Conservation (phyloP, 1,139 yeast genomes). For the Debaryomyces subglobosus region DNA sequence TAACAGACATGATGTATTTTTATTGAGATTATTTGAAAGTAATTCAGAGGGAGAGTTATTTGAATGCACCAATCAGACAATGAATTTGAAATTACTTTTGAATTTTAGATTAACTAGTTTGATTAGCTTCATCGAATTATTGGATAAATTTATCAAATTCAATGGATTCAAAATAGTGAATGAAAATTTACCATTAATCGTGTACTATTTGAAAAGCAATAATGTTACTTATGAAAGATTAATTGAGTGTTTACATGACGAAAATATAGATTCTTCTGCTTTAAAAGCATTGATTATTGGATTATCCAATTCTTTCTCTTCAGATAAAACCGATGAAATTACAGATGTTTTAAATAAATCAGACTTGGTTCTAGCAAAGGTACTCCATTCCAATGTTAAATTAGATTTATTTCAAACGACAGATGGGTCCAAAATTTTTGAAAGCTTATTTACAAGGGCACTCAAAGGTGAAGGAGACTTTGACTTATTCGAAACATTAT, state of each 20-base stretch:
- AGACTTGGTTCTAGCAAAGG: conserved; percentile 20
- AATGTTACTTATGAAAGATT: conserved; percentile 5
- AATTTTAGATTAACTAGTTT: conserved; percentile 26
- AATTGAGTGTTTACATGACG: neutral
- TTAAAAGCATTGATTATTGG: conserved; percentile 1
- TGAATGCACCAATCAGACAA: conserved; percentile 52
- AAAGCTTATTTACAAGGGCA: conserved; percentile 15
- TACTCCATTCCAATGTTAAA: conserved; percentile 23
- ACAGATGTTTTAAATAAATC: neutral
- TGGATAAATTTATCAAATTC: conserved; percentile 45
- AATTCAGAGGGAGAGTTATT: conserved; percentile 64
- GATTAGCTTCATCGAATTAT: conserved; percentile 27
- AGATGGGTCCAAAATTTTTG: conserved; percentile 13
- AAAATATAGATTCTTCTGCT: neutral
- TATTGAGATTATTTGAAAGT: conserved; percentile 53
- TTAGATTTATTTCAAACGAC: conserved; percentile 14
- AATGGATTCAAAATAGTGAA: conserved; percentile 40
- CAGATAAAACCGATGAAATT: neutral
- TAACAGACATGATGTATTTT: conserved; percentile 31
- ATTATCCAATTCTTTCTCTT: neutral
- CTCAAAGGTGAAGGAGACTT: conserved; percentile 2
- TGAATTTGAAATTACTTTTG: conserved; percentile 50
- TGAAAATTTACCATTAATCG: conserved; percentile 33
- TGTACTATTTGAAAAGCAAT: conserved; percentile 20
- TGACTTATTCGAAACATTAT: conserved; percentile 12